Conservation (phyloP, 225 moss, liverwort and hornwort species). For the Sphagnum tenellum region DNA sequence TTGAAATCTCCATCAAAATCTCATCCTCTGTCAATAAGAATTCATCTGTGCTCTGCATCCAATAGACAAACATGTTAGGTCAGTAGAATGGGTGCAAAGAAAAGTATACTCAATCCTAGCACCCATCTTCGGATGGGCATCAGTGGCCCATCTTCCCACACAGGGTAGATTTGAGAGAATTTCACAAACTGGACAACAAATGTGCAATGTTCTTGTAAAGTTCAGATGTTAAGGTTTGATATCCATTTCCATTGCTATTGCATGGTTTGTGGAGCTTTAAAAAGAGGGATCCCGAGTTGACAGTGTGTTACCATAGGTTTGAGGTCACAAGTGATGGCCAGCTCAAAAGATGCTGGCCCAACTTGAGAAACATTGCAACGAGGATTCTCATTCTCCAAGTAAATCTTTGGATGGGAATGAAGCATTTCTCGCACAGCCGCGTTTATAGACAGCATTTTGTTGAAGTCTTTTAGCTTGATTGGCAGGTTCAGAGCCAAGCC, state of each 20-base stretch:
- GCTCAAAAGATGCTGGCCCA: constrained; percentile 44
- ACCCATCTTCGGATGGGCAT: background rate
- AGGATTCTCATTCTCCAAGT: constrained; percentile 57
- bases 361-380: constrained; percentile 64
- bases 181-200: background rate
- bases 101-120: background rate
- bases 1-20: constrained; percentile 61
- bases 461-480: constrained; percentile 52
- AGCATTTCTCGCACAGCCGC: constrained; percentile 67
- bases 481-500: constrained; percentile 63
- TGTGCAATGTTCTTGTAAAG: background rate
- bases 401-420: constrained; percentile 42
- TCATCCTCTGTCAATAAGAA: constrained; percentile 51
- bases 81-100: background rate
- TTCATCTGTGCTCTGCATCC: constrained; percentile 54
- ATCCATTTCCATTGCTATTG: too few relatives aligned
- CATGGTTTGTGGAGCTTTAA: too few relatives aligned
- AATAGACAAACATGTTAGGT: background rate
- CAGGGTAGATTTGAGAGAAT: background rate
- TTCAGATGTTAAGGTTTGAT: background rate
- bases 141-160: background rate
- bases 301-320: constrained; percentile 64
- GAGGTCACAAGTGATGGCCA: constrained; percentile 60
- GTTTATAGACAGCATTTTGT: constrained; percentile 61
- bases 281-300: background rate